Base-by-base conservation (phyloP, 2,329 filamentous ascomycete genomes). In the Claviceps pusilla region DNA sequence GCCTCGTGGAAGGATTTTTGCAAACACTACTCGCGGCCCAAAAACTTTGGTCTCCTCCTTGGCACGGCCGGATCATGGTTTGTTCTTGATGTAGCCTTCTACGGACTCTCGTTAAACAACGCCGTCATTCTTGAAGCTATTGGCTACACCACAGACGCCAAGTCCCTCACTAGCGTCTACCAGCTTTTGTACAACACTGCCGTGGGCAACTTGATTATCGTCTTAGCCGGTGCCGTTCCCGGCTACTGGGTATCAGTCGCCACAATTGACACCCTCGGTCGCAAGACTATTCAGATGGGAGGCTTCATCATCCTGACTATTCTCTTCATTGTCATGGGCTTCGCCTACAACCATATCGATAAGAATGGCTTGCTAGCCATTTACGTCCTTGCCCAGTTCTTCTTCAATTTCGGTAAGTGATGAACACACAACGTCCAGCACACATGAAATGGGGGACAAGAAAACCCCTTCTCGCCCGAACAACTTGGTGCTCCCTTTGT, bases 11-110 rank as follows among this genome's bases (percentile, higher is more conserved):
- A 62, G 24, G 88, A 94, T 69, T 93, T 93, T 71, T 66, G 73
- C 68, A 68, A 67, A 39, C 84, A 91, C 71, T 91, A 89, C 68
- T 66, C 74, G 55, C 78, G 84, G 64, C 81, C 78, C 74, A 86
- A 82, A 71, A 83, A 91, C 65, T 81, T 77, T 54, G 80, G 83
- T 64, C 76, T 89, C 16, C 78, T 89, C 0, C 72, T 89, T 46
- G 86, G 86, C n/a, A 91, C 87, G 12, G 85, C 87, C 12, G 84
- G 84, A 45, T 91, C 87, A 2, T 94, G 88, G 87, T 91, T 90
- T 69, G 79, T 86, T 69, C 81, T 87, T 53, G 73, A 73, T 57
- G 68, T 75, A 56, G 78, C 79, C 35, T 80, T 80, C 65, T 85
- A 84, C 60, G 82, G 82, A 53, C 77, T 90, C 28, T 83, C 83